Evolutionary conservation across 768 basidiomycete species (phyloP).

Genomic region (Strobilomyces confusus): DNA sequence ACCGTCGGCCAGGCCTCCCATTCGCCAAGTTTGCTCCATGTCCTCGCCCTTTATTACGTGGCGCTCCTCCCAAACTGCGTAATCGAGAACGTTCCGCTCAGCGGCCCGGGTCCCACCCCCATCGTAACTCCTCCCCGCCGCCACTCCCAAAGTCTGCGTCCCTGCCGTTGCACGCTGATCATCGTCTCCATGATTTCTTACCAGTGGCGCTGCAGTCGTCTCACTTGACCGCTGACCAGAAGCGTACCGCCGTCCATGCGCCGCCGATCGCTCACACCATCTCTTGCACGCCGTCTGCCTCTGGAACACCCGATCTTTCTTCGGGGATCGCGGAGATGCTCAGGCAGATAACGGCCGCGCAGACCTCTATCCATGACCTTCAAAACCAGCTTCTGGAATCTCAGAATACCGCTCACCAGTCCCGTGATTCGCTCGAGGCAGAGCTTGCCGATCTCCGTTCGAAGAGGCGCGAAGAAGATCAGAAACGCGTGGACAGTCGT

Average conservation of each 20-base stretch:
- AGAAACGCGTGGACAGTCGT: conserved; percentile 71
- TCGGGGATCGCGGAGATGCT: conserved; percentile 72
- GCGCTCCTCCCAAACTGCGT: conserved; percentile 52
- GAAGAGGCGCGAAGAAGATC: conserved; percentile 81
- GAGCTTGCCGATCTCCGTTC: conserved; percentile 73
- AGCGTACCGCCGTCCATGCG: conserved; percentile 25
- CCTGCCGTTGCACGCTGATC: conserved; percentile 65
- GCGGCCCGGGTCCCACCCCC: conserved; percentile 33
- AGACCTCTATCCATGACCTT: conserved; percentile 61
- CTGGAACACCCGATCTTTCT: conserved; percentile 50
- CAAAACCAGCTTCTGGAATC: conserved; percentile 65
- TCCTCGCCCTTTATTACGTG: conserved; percentile 39
- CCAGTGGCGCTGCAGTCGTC: conserved; percentile 24
- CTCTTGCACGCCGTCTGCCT: conserved; percentile 23
- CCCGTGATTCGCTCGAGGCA: conserved; percentile 60
- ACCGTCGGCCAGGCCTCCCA: conserved; percentile 40
- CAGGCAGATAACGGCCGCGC: conserved; percentile 64
- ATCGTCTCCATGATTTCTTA: conserved; percentile 27
- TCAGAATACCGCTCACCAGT: conserved; percentile 50
- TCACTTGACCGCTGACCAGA: conserved; percentile 22
- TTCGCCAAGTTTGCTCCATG: conserved; percentile 48
- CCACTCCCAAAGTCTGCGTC: conserved; percentile 81
- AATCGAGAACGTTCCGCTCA: conserved; percentile 56
- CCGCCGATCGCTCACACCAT: conserved; percentile 22
- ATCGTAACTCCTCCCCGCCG: conserved; percentile 72